Conservation (phyloP, 805 yeast genomes). For the Yarrowia bubula region DNA sequence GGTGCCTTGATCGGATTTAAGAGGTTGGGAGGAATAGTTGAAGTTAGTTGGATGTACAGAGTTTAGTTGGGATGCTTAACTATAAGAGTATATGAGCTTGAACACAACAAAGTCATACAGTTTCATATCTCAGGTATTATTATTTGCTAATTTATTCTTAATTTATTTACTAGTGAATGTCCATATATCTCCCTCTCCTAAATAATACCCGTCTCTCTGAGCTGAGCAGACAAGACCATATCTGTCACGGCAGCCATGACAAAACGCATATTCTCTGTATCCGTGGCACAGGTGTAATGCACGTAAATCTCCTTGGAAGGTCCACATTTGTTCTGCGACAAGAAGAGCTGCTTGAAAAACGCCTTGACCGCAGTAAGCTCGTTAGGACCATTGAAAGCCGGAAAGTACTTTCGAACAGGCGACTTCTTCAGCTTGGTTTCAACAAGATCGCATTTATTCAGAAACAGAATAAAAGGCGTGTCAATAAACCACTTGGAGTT, state of each 20-base stretch:
- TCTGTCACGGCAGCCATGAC: constrained; percentile 92
- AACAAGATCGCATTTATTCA: constrained; percentile 84
- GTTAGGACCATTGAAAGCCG: constrained; percentile 63
- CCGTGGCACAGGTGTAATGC: constrained; percentile 95
- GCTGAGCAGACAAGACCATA: constrained; percentile 77
- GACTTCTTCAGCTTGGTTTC: constrained; percentile 63
- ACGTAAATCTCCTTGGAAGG: constrained; percentile 77
- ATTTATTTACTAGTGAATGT: background rate
- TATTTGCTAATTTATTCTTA: too few species aligned
- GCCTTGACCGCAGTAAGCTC: constrained; percentile 42
- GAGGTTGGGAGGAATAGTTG: too few species aligned
- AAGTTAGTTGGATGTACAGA: too few species aligned
- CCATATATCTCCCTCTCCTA: constrained; percentile 33
- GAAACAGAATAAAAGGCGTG: constrained; percentile 84
- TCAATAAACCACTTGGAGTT: constrained; percentile 81
- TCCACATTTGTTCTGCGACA: constrained; percentile 54
- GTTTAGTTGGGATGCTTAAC: too few species aligned
- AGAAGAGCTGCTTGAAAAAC: constrained; percentile 67
- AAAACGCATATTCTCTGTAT: constrained; percentile 80
- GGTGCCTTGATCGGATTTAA: too few species aligned
- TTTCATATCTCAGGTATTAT: too few species aligned
- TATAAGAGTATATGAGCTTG: too few species aligned
- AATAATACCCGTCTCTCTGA: constrained; percentile 73
- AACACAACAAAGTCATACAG: too few species aligned
- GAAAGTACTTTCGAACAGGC: constrained; percentile 71